Base-by-base conservation (phyloP, 768 basidiomycete genomes). In the Lactarius pseudohatsudake region DNA sequence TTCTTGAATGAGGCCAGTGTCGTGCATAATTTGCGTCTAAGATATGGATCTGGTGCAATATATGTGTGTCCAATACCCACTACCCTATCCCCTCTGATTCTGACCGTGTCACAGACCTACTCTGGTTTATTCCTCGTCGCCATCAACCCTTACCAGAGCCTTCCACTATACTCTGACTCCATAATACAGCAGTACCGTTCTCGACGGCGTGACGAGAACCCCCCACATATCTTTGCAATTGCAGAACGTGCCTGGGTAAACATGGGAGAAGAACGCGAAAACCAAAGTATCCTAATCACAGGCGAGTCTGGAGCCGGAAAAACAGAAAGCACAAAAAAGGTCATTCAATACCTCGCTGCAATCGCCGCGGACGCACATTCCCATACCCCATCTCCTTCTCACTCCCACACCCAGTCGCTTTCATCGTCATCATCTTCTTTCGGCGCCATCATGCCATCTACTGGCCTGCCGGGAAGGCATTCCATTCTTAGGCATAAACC, bases 251-350 rank as follows among this genome's bases (percentile, higher is more conserved):
- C 97, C 38, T 98, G 97, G 97, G 86, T 96, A 63, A 96, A 94
- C 76, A 98, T 99, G 92, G 91, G 95, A 15, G 94, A 96, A 66
- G 94, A 98, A 76, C 84, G 94, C 60, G 96, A 98, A 78, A 94
- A 94, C 71, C 97, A 99, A 78, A 96, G 94, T 74, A 96, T 99
- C 64, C 84, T 99, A 36, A 98, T 99, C 77, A 99, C 97, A 92
- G 97, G 97, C 53, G 97, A 99, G 81, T 98, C 97, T 9, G 97
- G 97, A 41, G 97, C 97, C 4, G 97, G 97, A 54, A 99, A 98
- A 82, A 99, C 97, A 2, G 97, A 98, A 75, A 98, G 96, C 78
- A 92, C 91, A 16, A 98, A 99, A 84, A 98, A 98, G 74, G 96
- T 98, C 73, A 99, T 99, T 62, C 97, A 98, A 76, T 99, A 98